Evolutionary conservation across 441 rosid genomes (phyloP), one percentile per base, ranked within the genome.

Genomic region (Brassica balearica): DNA sequence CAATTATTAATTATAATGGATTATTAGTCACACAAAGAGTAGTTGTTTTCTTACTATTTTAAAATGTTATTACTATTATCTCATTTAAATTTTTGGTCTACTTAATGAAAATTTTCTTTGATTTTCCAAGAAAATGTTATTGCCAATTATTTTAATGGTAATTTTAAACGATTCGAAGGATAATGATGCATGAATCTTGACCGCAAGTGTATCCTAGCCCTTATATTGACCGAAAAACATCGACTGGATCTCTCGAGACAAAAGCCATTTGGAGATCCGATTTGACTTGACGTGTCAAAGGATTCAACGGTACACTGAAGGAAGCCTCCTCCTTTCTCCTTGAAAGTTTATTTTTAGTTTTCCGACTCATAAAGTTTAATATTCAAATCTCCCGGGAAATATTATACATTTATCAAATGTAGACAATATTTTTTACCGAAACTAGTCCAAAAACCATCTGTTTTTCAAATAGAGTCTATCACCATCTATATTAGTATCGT

Each of bases 241-340:
- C 25, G 34, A 38, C 48, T n/a, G 58, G 15, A 43, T 14, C 59
- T 72, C 72, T 67, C 8, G 14, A 34, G 77, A 61, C 74, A 68
- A 73, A 79, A 68, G 74, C 66, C 38, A 34, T 68, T 12, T 23
- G 74, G 58, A 78, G 74, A 79, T 73, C 78, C 71, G 71, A 69
- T 62, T 79, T 63, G 82, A 74, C 74, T 38, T 68, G 66, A 36
- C 62, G 78, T 63, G 75, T 68, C 78, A 72, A 78, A 67, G 64
- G 43, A 72, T 72, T 78, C 69, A 48, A 17, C 14, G 64, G 46
- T 25, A 29, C 56, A 58, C 55, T 59, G 19, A 71, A 72, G 48
- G 53, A 79, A 79, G 53, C 82, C 71, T 63, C 75, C 61, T 69
- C 67, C 32, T 55, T 68, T 69, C 66, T 62, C 32, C 48, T 48